Percentiles rank a stretch among this genome's conserved stretches.
phyloP scores from a whole-genome alignment of 2,329 filamentous ascomycete species.

The Pseudogymnoascus sp. region DNA sequence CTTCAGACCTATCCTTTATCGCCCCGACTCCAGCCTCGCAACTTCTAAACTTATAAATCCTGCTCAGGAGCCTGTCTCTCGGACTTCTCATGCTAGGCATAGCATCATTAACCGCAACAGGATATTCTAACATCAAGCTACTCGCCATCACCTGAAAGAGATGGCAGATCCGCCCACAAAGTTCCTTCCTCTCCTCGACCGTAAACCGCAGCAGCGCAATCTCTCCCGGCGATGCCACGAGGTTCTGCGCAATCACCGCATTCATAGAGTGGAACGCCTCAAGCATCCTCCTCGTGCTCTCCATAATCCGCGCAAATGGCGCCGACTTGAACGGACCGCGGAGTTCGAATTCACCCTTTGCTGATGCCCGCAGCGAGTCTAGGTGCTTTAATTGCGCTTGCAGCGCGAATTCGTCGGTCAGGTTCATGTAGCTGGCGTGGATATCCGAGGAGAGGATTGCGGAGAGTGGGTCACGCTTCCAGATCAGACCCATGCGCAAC shows the following conservation, averaged over 20 bases:
- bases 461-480: constrained; percentile 85
- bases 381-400: constrained; percentile 64
- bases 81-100: constrained; percentile 74
- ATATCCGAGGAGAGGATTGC: constrained; percentile 54
- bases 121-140: constrained; percentile 90
- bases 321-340: constrained; percentile 75
- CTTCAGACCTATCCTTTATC: constrained; percentile 22
- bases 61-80: constrained; percentile 74
- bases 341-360: constrained; percentile 80
- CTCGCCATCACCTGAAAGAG: constrained; percentile 79
- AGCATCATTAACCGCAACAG: constrained; percentile 63
- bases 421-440: constrained; percentile 65
- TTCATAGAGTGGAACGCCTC: constrained; percentile 97
- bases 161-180: constrained; percentile 87
- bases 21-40: constrained; percentile 29
- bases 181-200: constrained; percentile 63
- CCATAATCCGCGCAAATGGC: constrained; percentile 65
- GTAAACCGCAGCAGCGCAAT: constrained; percentile 73
- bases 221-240: constrained; percentile 69
- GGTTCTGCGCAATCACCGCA: constrained; percentile 75
- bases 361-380: constrained; percentile 62
- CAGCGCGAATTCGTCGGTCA: constrained; percentile 79
- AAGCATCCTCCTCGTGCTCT: constrained; percentile 73
- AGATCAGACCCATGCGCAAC: constrained; percentile 89
- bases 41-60: constrained; percentile 79